Base-by-base conservation (phyloP, 331 rosid species). In the Quercus phellos region DNA sequence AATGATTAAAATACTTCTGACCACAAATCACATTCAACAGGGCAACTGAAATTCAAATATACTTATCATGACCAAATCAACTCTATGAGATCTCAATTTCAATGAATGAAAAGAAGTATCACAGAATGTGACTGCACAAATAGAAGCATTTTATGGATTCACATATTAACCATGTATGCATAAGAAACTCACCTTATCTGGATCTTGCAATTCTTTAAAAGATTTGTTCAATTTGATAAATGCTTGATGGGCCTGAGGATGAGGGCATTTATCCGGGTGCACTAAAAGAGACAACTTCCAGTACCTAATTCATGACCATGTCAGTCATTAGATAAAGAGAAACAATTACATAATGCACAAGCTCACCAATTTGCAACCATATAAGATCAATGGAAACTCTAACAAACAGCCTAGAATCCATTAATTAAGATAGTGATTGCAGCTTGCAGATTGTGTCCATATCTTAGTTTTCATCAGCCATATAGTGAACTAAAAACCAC, bases 201-300 rank as follows among this genome's bases (percentile, higher is more conserved):
- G 97, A 85, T 94, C 98, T 86, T 94, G 98, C 75, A 94, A 82
- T 74, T 94, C 98, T 85, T 94, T 94, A 80, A 92, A 94, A 76
- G 98, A 96, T 81, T 94, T 90, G 72, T 94, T 94, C 86, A 92
- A 76, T 85, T 88, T 90, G 42, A 92, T 88, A 88, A 94, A 94
- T 72, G 97, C 97, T 87, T 89, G 93, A 74, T 92, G 85, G 60
- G 98, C 97, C 78, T 90, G 97, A 78, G 97, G 98, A 85, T 94
- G 98, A 77, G 97, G 83, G 78, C 98, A 94, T 87, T 94, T 94
- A 85, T 94, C 98, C 17, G 98, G 98, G 73, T 94, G 98, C 84
- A 94, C 98, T 87, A 94, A 86, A 76, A 94, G 95, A 64, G 98
- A 92, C n/a, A 89, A 85, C 89, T 94, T 94, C 98, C 98, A 94